A percentile compares a stretch with the other conserved stretches of the same genome.
Conservation (phyloP, 371 early-diverging fungal genomes). For the Lichtheimia ornata region DNA sequence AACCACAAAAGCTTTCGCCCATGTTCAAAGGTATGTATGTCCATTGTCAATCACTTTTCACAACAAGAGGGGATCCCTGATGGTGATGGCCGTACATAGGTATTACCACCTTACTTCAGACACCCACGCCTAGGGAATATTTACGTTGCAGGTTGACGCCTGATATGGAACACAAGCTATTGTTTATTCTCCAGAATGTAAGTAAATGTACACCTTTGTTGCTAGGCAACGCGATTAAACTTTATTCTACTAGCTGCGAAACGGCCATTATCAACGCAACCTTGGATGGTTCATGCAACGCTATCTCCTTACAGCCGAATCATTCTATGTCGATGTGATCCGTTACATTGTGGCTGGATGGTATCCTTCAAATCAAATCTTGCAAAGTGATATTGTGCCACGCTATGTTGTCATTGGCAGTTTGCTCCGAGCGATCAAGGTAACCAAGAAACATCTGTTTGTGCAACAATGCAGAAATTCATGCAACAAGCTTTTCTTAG, state of each 20-base stretch:
- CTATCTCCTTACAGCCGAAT: slow-evolving; percentile 58
- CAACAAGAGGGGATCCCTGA: neutral
- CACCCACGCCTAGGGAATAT: slow-evolving; percentile 66
- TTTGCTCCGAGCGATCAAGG: slow-evolving; percentile 63
- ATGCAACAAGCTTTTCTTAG: slow-evolving; percentile 12
- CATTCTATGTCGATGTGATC: slow-evolving; percentile 70
- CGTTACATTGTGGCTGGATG: slow-evolving; percentile 77
- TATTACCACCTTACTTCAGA: slow-evolving; percentile 47
- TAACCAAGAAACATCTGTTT: slow-evolving; percentile 11
- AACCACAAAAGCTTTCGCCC: slow-evolving; percentile 60
- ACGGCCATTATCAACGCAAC: slow-evolving; percentile 56
- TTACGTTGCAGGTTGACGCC: slow-evolving; percentile 64
- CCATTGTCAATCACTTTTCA: neutral
- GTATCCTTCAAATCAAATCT: slow-evolving; percentile 77
- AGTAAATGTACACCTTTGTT: slow-evolving; percentile 4
- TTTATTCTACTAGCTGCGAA: slow-evolving; percentile 39
- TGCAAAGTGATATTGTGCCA: slow-evolving; percentile 76
- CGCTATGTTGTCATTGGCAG: slow-evolving; percentile 74
- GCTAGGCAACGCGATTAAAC: neutral
- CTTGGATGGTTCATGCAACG: slow-evolving; percentile 70
- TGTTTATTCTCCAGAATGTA: slow-evolving; percentile 71
- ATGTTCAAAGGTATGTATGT: slow-evolving; percentile 52
- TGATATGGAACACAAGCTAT: slow-evolving; percentile 73
- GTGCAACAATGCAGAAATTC: neutral
- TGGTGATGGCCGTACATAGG: slow-evolving; percentile 24